Evolutionary conservation across 192 early-diverging fungal species (phyloP), one percentile per base, ranked within the genome.

Genomic region (Dimargaris xerosporica): DNA sequence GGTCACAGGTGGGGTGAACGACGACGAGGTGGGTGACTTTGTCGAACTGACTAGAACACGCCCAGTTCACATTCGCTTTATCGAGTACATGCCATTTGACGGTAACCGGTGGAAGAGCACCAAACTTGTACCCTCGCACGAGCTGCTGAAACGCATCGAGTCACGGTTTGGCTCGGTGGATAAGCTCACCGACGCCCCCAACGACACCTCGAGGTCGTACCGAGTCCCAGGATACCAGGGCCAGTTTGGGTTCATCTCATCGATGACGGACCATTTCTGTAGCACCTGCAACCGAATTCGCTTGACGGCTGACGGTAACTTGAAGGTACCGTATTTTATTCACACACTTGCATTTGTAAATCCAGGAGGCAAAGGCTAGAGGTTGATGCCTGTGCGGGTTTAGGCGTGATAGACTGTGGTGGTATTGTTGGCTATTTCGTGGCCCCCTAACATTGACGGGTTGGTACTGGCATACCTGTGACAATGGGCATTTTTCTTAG

Each of bases 41-140:
- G 86, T 93, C 1, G 85, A 85, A 34, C 77, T 91, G 70, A 96
- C 93, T 7, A 78, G 83, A 41, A 77, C 89, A 51, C 75, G 80
- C 19, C 73, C 80, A 13, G 62, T 96, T 5, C 83, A 86, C 43
- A 82, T 98, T 0, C 74, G 95, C 21, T 98, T 98, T 71, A 98
- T 98, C 69, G 95, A 98, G 70, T 96, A 96, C 66, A 98, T 96
- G 95, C 95, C 95, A 0, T 98, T 98, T 75, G 93, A 91, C 70
- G 94, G 93, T 13, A 98, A 98, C 72, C 71, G 76, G 66, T 98
- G 95, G 95, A 87, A 87, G 17, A 64, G 69, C 19, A 75, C 82
- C 19, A 93, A 93, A 55, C 72, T 98, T 39, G 82, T 96, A 2
- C 80, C 91, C 19, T 98, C 93, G 69, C 74, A 80, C 29, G 85